Conservation (phyloP, 768 basidiomycete genomes). For the Coprinopsis marcescibilis region DNA sequence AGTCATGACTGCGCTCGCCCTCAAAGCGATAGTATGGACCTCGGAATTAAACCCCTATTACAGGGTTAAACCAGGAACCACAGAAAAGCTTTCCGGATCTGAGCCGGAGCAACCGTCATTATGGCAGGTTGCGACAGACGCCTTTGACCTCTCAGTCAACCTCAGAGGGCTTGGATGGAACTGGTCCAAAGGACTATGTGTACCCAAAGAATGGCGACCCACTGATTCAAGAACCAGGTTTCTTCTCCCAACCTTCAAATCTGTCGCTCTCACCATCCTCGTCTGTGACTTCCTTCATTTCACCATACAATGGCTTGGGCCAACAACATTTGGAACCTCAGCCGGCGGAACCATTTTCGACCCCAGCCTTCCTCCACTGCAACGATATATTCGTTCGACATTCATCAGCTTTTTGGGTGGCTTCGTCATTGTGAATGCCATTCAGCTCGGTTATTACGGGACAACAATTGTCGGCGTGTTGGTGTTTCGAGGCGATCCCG, state of each 20-base stretch:
- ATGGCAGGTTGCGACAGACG: conserved; percentile 28
- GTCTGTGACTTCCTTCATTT: conserved; percentile 42
- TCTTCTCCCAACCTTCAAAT: conserved; percentile 25
- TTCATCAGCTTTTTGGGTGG: conserved; percentile 39
- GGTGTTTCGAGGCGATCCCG: conserved; percentile 42
- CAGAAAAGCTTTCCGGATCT: conserved; percentile 10
- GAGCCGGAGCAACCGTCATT: conserved; percentile 6
- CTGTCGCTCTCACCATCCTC: conserved; percentile 29
- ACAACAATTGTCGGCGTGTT: conserved; percentile 37
- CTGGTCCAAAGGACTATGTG: conserved; percentile 42
- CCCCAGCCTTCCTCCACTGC: conserved; percentile 25
- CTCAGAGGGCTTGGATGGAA: conserved; percentile 59
- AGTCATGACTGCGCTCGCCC: conserved; percentile 27
- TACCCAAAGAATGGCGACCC: conserved; percentile 38
- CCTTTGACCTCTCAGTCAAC: conserved; percentile 44
- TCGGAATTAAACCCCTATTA: conserved; percentile 29
- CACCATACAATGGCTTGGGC: conserved; percentile 40
- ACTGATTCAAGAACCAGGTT: conserved; percentile 32
- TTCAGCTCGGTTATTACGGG: conserved; percentile 39
- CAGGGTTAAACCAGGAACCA: conserved; percentile 4
- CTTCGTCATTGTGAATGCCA: conserved; percentile 35
- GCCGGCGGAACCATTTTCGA: conserved; percentile 40
- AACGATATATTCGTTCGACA: conserved; percentile 38
- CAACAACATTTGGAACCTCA: conserved; percentile 34
- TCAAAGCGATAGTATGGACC: conserved; percentile 38